A percentile compares a stretch with the other conserved stretches of the same genome.
These are phyloP conservation scores for Hysterangium stoloniferum DNA, from an alignment of 768 basidiomycete genomes.

Conservation along the genomic window DNA sequence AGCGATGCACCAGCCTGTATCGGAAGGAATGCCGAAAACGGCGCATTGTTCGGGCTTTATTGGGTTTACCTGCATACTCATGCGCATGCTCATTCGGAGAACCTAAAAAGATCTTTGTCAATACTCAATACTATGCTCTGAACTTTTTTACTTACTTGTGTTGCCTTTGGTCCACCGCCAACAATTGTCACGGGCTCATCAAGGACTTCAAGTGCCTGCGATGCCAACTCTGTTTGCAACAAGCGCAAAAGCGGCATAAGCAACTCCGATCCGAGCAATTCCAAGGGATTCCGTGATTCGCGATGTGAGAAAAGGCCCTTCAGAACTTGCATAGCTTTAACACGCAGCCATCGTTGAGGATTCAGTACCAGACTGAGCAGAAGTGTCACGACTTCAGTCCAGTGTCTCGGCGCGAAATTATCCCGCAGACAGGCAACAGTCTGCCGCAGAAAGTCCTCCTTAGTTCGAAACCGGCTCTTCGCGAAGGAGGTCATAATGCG, in stretches of 20 bases:
- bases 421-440: conserved; percentile 81
- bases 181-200: conserved; percentile 83
- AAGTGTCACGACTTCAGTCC: conserved; percentile 76
- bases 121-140: not conserved
- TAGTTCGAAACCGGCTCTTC: conserved; percentile 80
- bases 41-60: conserved; percentile 47
- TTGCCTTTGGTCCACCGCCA: conserved; percentile 54
- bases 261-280: conserved; percentile 73
- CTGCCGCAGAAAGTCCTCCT: conserved; percentile 90
- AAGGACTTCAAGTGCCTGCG: conserved; percentile 85
- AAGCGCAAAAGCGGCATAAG: conserved; percentile 87
- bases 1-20: conserved; percentile 84
- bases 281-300: conserved; percentile 66
- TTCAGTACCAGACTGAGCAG: conserved; percentile 87
- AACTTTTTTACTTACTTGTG: conserved; percentile 42
- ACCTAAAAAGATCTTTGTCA: not conserved
- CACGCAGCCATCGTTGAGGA: conserved; percentile 68
- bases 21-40: conserved; percentile 74
- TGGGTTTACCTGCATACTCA: conserved; percentile 72
- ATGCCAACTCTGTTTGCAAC: conserved; percentile 78
- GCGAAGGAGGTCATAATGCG: conserved; percentile 88
- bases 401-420: conserved; percentile 66
- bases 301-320: conserved; percentile 84
- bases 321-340: conserved; percentile 79
- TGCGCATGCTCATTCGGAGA: conserved; percentile 41